These are phyloP conservation scores for Annulohypoxylon moriforme DNA, from an alignment of 495 filamentous ascomycete genomes.

Conservation along the genomic window DNA sequence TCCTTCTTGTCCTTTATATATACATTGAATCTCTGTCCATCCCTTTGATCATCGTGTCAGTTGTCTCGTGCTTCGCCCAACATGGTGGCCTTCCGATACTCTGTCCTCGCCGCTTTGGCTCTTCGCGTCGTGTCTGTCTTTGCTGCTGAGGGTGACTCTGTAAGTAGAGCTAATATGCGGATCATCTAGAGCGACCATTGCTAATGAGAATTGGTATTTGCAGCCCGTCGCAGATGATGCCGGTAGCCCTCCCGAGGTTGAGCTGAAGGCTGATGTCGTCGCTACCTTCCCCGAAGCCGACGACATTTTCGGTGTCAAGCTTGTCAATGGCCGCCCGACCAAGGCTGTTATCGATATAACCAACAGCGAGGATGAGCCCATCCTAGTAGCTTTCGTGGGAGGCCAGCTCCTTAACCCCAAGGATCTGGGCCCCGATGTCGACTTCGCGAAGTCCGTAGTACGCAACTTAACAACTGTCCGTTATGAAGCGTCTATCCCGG, in stretches of 20 bases:
- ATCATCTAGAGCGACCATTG: neutral
- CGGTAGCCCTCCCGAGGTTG: conserved; percentile 60
- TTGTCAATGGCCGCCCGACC: conserved; percentile 92
- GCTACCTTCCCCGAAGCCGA: conserved; percentile 85
- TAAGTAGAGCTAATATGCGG: conserved; percentile 56
- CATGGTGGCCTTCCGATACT: conserved; percentile 80
- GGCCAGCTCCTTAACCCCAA: conserved; percentile 75
- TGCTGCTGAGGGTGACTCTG: conserved; percentile 63
- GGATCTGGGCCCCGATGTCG: conserved; percentile 60
- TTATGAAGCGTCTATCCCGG: conserved; percentile 80
- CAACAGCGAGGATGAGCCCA: conserved; percentile 83
- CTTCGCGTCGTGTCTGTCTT: conserved; percentile 73
- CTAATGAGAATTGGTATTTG: conserved; percentile 25
- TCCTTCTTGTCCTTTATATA: conserved; percentile 1
- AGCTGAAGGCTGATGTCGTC: conserved; percentile 77
- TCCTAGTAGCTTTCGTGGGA: conserved; percentile 80
- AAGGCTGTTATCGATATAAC: conserved; percentile 80
- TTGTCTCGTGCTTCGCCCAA: conserved; percentile 47
- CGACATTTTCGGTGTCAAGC: conserved; percentile 91
- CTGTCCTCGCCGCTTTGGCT: conserved; percentile 75
- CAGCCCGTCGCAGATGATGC: conserved; percentile 52
- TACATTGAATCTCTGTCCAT: conserved; percentile 9
- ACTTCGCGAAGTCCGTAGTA: conserved; percentile 67
- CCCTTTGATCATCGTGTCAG: conserved; percentile 10
- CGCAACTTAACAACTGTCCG: conserved; percentile 85